Conservation (phyloP, 306 rosid species). For the Calophaca sinica region DNA sequence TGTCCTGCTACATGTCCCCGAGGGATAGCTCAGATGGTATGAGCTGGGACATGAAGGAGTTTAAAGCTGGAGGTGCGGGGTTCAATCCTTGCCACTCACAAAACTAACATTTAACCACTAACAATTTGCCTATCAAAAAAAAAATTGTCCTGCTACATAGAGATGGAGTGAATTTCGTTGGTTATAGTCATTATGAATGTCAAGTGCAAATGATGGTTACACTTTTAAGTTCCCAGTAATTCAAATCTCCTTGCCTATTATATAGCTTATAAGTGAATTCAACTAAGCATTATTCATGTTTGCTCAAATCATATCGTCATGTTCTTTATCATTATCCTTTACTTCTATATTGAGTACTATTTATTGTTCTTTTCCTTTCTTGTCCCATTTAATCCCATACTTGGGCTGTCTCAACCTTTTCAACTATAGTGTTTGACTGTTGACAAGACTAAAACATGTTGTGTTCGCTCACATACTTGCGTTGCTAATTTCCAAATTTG, state of each 20-base stretch:
- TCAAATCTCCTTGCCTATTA: background rate
- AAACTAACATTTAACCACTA: too few species aligned
- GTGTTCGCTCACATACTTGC: background rate
- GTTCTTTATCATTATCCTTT: background rate
- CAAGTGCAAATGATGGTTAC: background rate
- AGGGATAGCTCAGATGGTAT: too few species aligned
- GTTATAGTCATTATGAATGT: conserved; percentile 19
- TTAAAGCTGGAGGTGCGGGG: too few species aligned
- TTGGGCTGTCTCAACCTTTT: background rate
- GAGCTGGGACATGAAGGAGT: too few species aligned
- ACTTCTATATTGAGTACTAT: background rate
- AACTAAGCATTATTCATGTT: background rate
- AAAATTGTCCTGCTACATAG: background rate
- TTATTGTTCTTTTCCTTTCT: background rate
- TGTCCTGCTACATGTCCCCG: too few species aligned
- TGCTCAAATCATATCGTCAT: background rate
- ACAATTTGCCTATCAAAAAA: too few species aligned
- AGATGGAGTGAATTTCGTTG: background rate
- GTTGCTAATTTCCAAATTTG: conserved; percentile 32
- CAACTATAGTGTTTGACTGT: background rate
- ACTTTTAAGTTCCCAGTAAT: background rate
- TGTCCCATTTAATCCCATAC: too few species aligned
- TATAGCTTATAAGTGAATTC: background rate
- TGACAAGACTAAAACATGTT: background rate
- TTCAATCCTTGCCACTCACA: too few species aligned